Evolutionary conservation across 495 filamentous ascomycete species (phyloP), one percentile per base, ranked within the genome.

Genomic region (Melanomma pulvis-pyrius): DNA sequence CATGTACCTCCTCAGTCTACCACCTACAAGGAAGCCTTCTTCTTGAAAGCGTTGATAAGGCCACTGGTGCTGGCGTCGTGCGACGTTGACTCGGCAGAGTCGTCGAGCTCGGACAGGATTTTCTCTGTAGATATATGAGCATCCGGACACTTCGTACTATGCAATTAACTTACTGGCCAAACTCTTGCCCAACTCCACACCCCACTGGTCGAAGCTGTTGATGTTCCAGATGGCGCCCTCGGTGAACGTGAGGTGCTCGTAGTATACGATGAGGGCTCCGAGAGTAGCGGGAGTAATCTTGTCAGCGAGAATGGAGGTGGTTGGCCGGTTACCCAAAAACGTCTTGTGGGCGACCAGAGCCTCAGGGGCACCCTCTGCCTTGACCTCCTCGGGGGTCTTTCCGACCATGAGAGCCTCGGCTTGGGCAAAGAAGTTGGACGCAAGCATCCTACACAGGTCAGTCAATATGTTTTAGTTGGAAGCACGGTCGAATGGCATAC

Each of bases 141-240:
- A 49, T 26, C 6, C 12, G 13, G 19, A 9, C 34, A 15, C 21
- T 15, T 2, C 21, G 4, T 12, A 30, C 9, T 26, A 6, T 28
- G 1, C 19, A 49, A 25, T 12, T 29, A 41, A 73, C 63, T 68
- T 56, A 68, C 92, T 98, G 26, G 94, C 94, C 57, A 98, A 82
- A 46, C 89, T 88, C 87, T 98, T 98, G 80, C 94, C 94, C 50
- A 98, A 80, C 83, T 98, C 94, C 47, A 98, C 94, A 79, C 94
- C 94, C 94, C 94, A 98, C 80, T 98, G 94, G 82, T 98, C 94
- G 76, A 98, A 98, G 71, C 86, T 90, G 86, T 98, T 98, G 83
- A 98, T 97, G 80, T 98, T 96, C 94, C 94, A 98, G 70, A 98
- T 79, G 30, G 92, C 96, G 71, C 94, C 94, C 79, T 98, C 94